These are phyloP conservation scores for Coemansia sp. DNA, from an alignment of 192 early-diverging fungal species.

Conservation along the genomic window DNA sequence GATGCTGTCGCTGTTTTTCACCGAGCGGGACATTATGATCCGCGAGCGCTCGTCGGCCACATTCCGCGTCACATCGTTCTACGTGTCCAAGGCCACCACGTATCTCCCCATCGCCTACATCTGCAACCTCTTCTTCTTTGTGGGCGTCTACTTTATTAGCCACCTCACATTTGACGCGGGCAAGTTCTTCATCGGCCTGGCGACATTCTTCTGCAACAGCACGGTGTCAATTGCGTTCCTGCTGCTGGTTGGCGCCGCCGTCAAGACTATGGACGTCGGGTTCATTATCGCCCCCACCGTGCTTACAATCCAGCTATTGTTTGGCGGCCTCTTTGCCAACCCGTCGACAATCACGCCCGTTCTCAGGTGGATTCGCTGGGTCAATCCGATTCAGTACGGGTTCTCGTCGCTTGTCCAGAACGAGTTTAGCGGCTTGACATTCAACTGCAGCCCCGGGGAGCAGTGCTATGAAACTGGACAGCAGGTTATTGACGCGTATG, in stretches of 20 bases:
- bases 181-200: constrained; percentile 49
- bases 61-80: constrained; percentile 62
- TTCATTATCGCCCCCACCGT: constrained; percentile 39
- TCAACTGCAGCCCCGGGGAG: constrained; percentile 22
- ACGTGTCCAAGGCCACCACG: constrained; percentile 59
- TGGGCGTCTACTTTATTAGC: constrained; percentile 48
- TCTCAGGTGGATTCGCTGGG: constrained; percentile 51
- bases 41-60: constrained; percentile 63
- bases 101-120: constrained; percentile 36
- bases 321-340: constrained; percentile 48
- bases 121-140: constrained; percentile 38
- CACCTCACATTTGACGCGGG: constrained; percentile 36
- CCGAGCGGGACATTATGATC: constrained; percentile 55
- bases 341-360: constrained; percentile 42
- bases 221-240: constrained; percentile 30
- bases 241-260: constrained; percentile 42
- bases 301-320: constrained; percentile 47
- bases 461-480: constrained; percentile 40
- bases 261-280: constrained; percentile 39
- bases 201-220: constrained; percentile 32
- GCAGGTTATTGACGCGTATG: constrained; percentile 31
- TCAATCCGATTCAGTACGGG: constrained; percentile 43
- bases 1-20: constrained; percentile 37
- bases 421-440: constrained; percentile 40
- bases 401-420: constrained; percentile 42